phyloP scores from a whole-genome alignment of 2,329 filamentous ascomycete species.

The Colletotrichum brevisporum region DNA sequence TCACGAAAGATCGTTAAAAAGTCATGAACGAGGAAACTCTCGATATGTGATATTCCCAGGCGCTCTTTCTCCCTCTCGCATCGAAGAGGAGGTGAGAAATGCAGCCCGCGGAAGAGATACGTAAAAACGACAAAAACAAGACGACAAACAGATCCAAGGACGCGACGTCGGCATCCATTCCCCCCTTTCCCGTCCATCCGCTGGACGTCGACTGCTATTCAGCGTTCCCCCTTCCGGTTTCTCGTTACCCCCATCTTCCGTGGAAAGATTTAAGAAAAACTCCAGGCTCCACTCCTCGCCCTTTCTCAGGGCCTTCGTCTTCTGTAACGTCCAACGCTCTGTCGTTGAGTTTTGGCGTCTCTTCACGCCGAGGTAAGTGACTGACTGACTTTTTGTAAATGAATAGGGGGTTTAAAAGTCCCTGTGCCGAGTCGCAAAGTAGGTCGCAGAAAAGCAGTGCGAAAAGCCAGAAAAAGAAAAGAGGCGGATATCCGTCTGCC shows the following conservation, averaged over 20 bases:
- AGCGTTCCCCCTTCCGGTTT: background rate
- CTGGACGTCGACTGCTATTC: constrained; percentile 13
- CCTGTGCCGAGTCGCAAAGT: background rate
- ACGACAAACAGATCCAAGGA: constrained; percentile 5
- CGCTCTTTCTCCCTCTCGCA: background rate
- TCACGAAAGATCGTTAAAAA: background rate
- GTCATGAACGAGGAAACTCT: background rate
- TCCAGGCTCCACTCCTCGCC: constrained; percentile 33
- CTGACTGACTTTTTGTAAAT: constrained; percentile 5
- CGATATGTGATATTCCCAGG: constrained; percentile 11
- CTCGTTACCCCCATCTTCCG: constrained; percentile 9
- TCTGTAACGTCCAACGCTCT: constrained; percentile 4
- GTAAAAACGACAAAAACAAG: constrained; percentile 7
- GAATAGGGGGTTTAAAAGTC: background rate
- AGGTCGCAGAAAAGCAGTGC: background rate
- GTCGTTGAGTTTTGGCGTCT: background rate
- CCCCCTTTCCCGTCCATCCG: constrained; percentile 6
- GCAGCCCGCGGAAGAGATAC: background rate
- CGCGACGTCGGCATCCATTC: background rate
- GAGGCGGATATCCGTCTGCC: background rate
- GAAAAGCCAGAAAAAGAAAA: constrained; percentile 14
- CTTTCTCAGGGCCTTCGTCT: constrained; percentile 11
- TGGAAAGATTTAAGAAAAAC: constrained; percentile 24
- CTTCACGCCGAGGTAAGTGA: background rate
- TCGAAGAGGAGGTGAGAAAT: background rate